Evolutionary conservation across 805 yeast species (phyloP), one percentile per base, ranked within the genome.

Genomic region (Candida loeiensis): DNA sequence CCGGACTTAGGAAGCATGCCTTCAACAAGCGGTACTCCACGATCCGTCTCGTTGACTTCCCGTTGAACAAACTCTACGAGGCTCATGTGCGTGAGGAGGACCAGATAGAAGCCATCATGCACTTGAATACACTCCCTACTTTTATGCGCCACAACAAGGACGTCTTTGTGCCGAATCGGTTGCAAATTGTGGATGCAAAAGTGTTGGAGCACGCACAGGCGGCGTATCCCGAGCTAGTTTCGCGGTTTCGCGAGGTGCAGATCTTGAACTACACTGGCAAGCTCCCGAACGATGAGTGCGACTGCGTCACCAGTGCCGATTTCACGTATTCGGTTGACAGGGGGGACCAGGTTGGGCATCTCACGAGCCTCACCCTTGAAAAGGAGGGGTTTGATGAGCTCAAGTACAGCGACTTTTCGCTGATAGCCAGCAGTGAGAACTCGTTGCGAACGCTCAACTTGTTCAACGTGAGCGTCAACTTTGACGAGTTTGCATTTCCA

Each of bases 381-480:
- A 35, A 26, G n/a, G 37, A 28, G 11, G 22, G 37, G 4, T 35
- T 35, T 26, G 37, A 35, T 18, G 37, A 35, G 24, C 13, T 35
- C 12, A 17, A 18, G n/a, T 25, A 21, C 24, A 35, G 22, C 24
- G 37, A 35, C 11, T 26, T 35, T 11, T 11, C 6, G 4, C 17
- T n/a, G 12, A 15, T 25, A 15, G 13, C 25, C n/a, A 13, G 15
- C 16, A 7, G 8, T 15, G 4, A 26, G 13, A 17, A 17, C 12
- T 17, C 37, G 8, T 35, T 35, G 17, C 25, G 26, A 17, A 26
- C 18, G 16, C 24, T 35, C 18, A 26, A 28, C n/a, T 25, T 35
- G 11, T 35, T 25, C 37, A 35, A 35, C 22, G 28, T 28, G 3
- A 13, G 20, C 20, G 37, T 35, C 18, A 18, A 35, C 32, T 35